These are phyloP conservation scores for Astragalus membranaceus DNA, from an alignment of 306 rosid species.

Conservation along the genomic window DNA sequence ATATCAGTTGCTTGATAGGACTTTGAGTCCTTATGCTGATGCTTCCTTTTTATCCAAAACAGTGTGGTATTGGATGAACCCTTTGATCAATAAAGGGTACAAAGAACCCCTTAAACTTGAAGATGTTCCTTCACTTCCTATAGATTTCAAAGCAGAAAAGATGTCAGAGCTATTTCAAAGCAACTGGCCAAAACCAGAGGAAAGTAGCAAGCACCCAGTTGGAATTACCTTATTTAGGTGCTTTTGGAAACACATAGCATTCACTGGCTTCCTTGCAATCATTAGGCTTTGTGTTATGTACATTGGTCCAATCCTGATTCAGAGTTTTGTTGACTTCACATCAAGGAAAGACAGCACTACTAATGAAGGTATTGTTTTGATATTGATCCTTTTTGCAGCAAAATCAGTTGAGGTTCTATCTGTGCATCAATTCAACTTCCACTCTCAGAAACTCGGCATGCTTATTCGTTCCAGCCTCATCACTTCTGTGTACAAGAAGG, in stretches of 20 bases:
- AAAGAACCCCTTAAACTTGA: slow-evolving; percentile 28
- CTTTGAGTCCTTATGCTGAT: slow-evolving; percentile 29
- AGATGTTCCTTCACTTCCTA: slow-evolving; percentile 40
- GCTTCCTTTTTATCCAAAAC: slow-evolving; percentile 27
- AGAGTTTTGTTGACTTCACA: slow-evolving; percentile 58
- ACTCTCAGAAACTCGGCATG: slow-evolving; percentile 72
- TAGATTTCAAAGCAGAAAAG: slow-evolving; percentile 20
- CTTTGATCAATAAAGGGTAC: slow-evolving; percentile 31
- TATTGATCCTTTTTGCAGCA: slow-evolving; percentile 46
- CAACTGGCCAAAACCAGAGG: slow-evolving; percentile 72
- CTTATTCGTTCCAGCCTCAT: slow-evolving; percentile 62
- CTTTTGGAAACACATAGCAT: slow-evolving; percentile 63
- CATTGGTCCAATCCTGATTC: slow-evolving; percentile 68
- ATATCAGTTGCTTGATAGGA: slow-evolving; percentile 3
- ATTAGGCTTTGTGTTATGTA: slow-evolving; percentile 53
- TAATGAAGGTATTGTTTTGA: slow-evolving; percentile 55
- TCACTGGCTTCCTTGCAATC: slow-evolving; percentile 64
- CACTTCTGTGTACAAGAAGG: slow-evolving; percentile 68
- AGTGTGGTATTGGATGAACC: slow-evolving; percentile 42
- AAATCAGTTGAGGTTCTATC: slow-evolving; percentile 60
- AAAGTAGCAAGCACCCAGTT: slow-evolving; percentile 58
- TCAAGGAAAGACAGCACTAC: slow-evolving; percentile 44
- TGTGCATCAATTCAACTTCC: slow-evolving; percentile 72
- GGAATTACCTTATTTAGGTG: slow-evolving; percentile 52
- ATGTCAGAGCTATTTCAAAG: slow-evolving; percentile 50